Evolutionary conservation across 768 basidiomycete species (phyloP).

Genomic region (Pilatotrama ljubarskyi): DNA sequence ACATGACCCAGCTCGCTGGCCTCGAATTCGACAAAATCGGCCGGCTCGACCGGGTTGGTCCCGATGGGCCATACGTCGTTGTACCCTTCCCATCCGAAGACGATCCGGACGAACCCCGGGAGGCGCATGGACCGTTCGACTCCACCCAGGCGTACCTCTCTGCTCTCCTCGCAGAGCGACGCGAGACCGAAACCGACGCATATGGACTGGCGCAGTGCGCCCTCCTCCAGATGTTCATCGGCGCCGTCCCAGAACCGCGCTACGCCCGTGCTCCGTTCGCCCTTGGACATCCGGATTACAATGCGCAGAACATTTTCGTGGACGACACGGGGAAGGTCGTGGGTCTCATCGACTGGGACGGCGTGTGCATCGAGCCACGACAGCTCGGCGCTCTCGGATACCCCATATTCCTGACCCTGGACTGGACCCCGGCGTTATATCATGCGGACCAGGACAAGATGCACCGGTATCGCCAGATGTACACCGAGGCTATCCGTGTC

Average conservation of each 20-base stretch:
- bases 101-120: background rate
- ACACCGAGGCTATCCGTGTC: background rate
- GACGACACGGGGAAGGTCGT: conserved; percentile 1
- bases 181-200: background rate
- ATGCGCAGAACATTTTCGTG: conserved; percentile 10
- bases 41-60: background rate
- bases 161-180: background rate
- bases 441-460: background rate
- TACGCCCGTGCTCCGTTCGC: conserved; percentile 1
- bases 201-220: background rate
- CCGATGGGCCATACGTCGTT: background rate
- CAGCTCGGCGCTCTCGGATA: background rate
- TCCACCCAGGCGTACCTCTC: background rate
- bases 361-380: background rate
- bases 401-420: background rate
- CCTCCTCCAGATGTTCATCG: background rate
- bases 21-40: background rate
- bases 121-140: background rate
- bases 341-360: conserved; percentile 11
- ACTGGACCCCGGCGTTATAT: conserved; percentile 2
- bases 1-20: background rate
- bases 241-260: background rate
- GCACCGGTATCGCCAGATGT: conserved; percentile 1
- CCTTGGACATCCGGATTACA: conserved; percentile 4
- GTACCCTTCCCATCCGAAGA: background rate